phyloP scores from a whole-genome alignment of 768 basidiomycete genomes.

The Gymnopilus dilepis region DNA sequence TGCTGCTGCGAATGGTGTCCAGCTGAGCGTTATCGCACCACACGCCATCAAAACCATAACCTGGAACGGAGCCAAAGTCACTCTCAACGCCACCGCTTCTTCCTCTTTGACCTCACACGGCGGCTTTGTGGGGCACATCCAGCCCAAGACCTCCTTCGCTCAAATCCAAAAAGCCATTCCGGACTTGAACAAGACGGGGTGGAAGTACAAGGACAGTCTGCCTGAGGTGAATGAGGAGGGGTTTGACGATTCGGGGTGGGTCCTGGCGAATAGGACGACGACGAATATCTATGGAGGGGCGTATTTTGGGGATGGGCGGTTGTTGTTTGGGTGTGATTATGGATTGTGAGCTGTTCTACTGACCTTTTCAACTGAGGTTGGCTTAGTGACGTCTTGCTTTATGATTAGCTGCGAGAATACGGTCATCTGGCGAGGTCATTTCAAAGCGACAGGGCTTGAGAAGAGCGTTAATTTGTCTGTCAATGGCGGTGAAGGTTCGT shows the following conservation, averaged over 20 bases:
- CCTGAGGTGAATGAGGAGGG: constrained; percentile 64
- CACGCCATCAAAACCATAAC: constrained; percentile 53
- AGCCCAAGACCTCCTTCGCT: constrained; percentile 29
- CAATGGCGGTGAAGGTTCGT: constrained; percentile 77
- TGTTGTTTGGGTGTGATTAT: constrained; percentile 86
- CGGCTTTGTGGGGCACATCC: constrained; percentile 54
- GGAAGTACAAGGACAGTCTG: constrained; percentile 77
- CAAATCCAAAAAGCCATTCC: constrained; percentile 43
- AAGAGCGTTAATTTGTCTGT: constrained; percentile 75
- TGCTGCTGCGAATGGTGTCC: constrained; percentile 46
- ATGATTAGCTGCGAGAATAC: constrained; percentile 74
- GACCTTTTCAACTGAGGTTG: background rate
- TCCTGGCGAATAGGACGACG: constrained; percentile 64
- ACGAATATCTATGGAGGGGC: constrained; percentile 76
- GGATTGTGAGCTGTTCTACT: constrained; percentile 82
- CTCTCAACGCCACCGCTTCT: constrained; percentile 35
- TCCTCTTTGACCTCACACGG: constrained; percentile 42
- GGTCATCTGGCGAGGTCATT: constrained; percentile 84
- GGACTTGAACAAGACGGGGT: constrained; percentile 45
- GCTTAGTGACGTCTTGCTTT: constrained; percentile 9
- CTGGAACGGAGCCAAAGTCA: constrained; percentile 71
- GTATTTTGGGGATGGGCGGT: constrained; percentile 71
- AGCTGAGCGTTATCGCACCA: constrained; percentile 68
- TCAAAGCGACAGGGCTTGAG: constrained; percentile 62
- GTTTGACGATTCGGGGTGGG: constrained; percentile 73